Percentiles rank a stretch among this genome's conserved stretches.
phyloP scores from a whole-genome alignment of 805 yeast species.

The Maudiozyma saulgeensis region DNA sequence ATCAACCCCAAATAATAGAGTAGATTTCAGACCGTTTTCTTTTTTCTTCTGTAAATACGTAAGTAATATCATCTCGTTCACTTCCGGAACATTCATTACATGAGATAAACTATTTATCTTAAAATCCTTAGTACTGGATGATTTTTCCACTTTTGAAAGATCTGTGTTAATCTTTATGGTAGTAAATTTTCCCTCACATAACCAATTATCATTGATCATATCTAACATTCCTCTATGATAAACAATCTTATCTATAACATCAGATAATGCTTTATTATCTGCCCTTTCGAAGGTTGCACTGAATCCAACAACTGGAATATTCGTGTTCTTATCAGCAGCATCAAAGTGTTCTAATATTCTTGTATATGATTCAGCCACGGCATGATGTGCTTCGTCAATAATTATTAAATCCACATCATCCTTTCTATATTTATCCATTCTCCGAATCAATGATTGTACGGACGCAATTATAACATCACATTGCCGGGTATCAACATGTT shows the following conservation, averaged over 20 bases:
- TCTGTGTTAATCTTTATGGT: conserved; percentile 43
- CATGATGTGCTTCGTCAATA: conserved; percentile 90
- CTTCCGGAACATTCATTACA: conserved; percentile 44
- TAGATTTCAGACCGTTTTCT: conserved; percentile 38
- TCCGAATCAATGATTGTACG: conserved; percentile 51
- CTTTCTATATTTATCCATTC: conserved; percentile 45
- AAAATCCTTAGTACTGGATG: conserved; percentile 45
- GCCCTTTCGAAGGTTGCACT: conserved; percentile 78
- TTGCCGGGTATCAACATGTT: conserved; percentile 20
- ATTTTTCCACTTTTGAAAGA: conserved; percentile 29
- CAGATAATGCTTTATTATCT: conserved; percentile 54
- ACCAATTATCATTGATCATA: conserved; percentile 59
- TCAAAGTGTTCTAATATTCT: conserved; percentile 51
- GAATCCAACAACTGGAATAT: conserved; percentile 63
- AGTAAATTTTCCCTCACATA: conserved; percentile 60
- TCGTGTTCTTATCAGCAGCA: conserved; percentile 33
- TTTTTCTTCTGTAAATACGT: conserved; percentile 41
- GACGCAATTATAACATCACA: conserved; percentile 71
- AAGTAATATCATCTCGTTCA: conserved; percentile 46
- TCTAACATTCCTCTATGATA: conserved; percentile 55
- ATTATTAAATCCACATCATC: conserved; percentile 54
- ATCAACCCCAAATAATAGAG: conserved; percentile 72
- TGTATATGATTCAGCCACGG: conserved; percentile 61
- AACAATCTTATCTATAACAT: conserved; percentile 62
- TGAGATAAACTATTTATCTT: conserved; percentile 40